Conservation (phyloP, 371 early-diverging fungal species). For the Saksenaea vasiformis region DNA sequence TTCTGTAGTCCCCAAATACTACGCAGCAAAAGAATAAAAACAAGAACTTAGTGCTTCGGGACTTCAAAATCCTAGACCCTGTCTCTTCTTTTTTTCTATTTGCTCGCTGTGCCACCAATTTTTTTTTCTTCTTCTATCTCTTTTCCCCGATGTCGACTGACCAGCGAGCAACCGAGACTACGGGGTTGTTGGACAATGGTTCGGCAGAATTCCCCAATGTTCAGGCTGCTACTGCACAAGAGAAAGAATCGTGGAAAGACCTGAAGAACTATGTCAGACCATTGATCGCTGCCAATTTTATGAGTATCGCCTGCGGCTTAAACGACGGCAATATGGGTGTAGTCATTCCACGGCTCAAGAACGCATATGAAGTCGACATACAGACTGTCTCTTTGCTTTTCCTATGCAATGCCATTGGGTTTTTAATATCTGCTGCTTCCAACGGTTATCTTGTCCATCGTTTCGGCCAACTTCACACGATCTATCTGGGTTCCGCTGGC, state of each 20-base stretch:
- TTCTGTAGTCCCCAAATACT: too few species aligned
- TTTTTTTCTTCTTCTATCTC: neutral
- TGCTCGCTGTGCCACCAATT: neutral
- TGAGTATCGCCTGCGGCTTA: constrained; percentile 19
- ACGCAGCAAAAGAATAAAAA: too few species aligned
- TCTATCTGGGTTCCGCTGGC: constrained; percentile 18
- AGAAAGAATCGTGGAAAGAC: constrained; percentile 20
- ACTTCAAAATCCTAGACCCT: neutral
- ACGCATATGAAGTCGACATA: constrained; percentile 27
- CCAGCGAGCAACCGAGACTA: neutral
- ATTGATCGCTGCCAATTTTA: constrained; percentile 20
- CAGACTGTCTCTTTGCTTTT: constrained; percentile 32
- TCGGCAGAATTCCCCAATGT: neutral
- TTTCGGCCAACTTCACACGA: constrained; percentile 19
- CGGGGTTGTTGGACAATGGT: neutral
- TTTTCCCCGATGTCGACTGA: neutral
- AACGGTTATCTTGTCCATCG: constrained; percentile 32
- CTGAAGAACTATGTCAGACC: constrained; percentile 22
- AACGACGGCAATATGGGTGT: constrained; percentile 33
- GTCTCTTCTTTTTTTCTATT: neutral
- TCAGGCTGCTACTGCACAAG: neutral
- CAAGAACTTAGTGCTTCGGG: neutral
- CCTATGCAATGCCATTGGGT: constrained; percentile 33
- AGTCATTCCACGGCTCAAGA: constrained; percentile 32
- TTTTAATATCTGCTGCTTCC: constrained; percentile 21